A percentile compares a stretch with the other conserved stretches of the same genome.
Evolutionary conservation across 1,139 yeast genomes (phyloP).

Genomic region (Hemisphaericaspora subhashii): DNA sequence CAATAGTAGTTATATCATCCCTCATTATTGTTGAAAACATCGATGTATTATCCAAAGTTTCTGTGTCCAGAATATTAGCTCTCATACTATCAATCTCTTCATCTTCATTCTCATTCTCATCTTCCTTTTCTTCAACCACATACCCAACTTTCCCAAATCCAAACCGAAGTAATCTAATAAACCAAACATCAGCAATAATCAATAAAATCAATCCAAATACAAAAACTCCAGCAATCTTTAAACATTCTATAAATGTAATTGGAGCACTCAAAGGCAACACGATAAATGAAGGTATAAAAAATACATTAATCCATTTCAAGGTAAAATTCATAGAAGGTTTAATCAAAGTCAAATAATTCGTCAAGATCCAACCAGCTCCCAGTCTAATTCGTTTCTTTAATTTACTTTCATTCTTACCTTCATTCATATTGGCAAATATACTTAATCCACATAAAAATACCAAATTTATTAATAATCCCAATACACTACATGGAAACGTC

Average conservation of each 20-base stretch:
- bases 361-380: slow-evolving; percentile 31
- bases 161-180: slow-evolving; percentile 33
- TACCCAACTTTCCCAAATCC: slow-evolving; percentile 21
- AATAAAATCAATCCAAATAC: slow-evolving; percentile 60
- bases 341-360: slow-evolving; percentile 45
- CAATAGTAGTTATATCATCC: slow-evolving; percentile 41
- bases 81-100: slow-evolving; percentile 19
- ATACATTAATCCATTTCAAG: slow-evolving; percentile 74
- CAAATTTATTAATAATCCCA: slow-evolving; percentile 69
- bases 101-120: slow-evolving; percentile 19
- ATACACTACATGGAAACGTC: slow-evolving; percentile 72
- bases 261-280: slow-evolving; percentile 65
- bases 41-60: slow-evolving; percentile 14
- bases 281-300: slow-evolving; percentile 76
- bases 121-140: slow-evolving; percentile 14
- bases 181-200: slow-evolving; percentile 44
- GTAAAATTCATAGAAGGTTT: slow-evolving; percentile 71
- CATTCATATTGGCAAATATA: slow-evolving; percentile 17
- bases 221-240: slow-evolving; percentile 74
- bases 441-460: slow-evolving; percentile 43
- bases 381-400: slow-evolving; percentile 24
- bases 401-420: slow-evolving; percentile 5
- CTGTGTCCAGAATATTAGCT: slow-evolving; percentile 12
- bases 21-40: slow-evolving; percentile 27
- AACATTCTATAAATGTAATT: slow-evolving; percentile 66